These are phyloP conservation scores for Chalciporus chontae DNA, from an alignment of 768 basidiomycete species.

Conservation along the genomic window DNA sequence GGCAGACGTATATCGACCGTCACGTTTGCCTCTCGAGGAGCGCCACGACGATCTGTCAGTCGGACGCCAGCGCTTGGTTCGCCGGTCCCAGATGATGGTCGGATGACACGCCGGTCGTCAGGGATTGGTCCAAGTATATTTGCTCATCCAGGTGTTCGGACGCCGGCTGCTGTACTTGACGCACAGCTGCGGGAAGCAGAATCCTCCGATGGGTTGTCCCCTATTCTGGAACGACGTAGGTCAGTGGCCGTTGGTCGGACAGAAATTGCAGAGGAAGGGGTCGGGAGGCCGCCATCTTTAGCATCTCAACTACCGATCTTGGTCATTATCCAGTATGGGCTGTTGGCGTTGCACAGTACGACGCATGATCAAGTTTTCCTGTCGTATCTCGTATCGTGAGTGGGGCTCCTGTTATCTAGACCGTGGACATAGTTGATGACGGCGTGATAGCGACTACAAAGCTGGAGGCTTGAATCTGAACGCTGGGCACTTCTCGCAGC, in stretches of 20 bases:
- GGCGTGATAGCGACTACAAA: conserved; percentile 58
- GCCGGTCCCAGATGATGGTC: conserved; percentile 31
- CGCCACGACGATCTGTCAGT: conserved; percentile 33
- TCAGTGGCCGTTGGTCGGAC: conserved; percentile 22
- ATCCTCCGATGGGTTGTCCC: conserved; percentile 38
- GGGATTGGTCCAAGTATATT: conserved; percentile 72
- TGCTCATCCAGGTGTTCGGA: conserved; percentile 75
- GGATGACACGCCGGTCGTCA: conserved; percentile 49
- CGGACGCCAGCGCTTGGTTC: conserved; percentile 30
- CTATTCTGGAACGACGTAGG: conserved; percentile 49
- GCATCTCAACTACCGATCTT: conserved; percentile 73
- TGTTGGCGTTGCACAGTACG: conserved; percentile 83
- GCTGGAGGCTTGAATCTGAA: conserved; percentile 89
- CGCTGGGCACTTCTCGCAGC: conserved; percentile 88
- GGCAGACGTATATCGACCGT: conserved; percentile 23
- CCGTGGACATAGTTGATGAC: neutral
- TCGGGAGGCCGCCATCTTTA: conserved; percentile 61
- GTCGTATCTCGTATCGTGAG: conserved; percentile 70
- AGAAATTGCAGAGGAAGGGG: conserved; percentile 36
- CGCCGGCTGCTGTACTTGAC: conserved; percentile 72
- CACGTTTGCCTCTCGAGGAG: conserved; percentile 23
- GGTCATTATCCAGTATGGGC: conserved; percentile 87
- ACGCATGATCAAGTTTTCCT: conserved; percentile 91
- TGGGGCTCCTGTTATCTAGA: neutral
- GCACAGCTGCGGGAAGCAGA: conserved; percentile 56